A percentile compares a stretch with the other conserved stretches of the same genome.
These are phyloP conservation scores for Fraxinus dipetala DNA, from an alignment of 305 asterid species.

Conservation along the genomic window DNA sequence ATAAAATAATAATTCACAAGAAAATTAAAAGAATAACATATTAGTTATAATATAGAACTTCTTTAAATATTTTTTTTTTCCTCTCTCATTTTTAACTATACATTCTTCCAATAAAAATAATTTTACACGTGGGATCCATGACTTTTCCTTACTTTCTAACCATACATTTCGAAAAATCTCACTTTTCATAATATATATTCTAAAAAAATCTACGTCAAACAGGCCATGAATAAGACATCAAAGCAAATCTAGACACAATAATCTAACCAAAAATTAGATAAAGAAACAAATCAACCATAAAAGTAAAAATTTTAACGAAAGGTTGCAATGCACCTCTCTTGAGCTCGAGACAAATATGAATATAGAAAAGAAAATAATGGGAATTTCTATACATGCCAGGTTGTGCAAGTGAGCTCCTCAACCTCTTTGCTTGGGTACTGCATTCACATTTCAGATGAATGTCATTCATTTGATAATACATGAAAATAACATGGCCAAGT, in stretches of 20 bases:
- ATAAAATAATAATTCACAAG: not conserved
- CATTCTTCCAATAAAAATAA: no score
- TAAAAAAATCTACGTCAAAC: not conserved
- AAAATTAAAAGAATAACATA: not conserved
- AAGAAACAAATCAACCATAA: not conserved
- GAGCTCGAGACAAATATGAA: slow-evolving; percentile 34
- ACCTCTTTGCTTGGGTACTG: slow-evolving; percentile 57
- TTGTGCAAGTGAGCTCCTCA: slow-evolving; percentile 43
- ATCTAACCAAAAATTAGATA: not conserved
- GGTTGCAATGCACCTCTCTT: slow-evolving; percentile 40
- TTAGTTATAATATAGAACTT: not conserved
- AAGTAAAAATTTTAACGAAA: not conserved
- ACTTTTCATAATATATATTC: no score
- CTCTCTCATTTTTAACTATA: no score
- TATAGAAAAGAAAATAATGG: slow-evolving; percentile 32
- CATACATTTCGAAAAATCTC: not conserved
- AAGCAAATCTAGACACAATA: not conserved
- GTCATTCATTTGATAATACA: slow-evolving; percentile 19
- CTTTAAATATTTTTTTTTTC: no score
- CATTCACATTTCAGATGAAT: slow-evolving; percentile 50
- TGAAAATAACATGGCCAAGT: not conserved
- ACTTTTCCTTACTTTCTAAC: not conserved
- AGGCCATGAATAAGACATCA: not conserved
- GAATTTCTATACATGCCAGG: slow-evolving; percentile 38
- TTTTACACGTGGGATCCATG: no score